Evolutionary conservation across 1,284 basidiomycete genomes (phyloP), one percentile per base, ranked within the genome.

Genomic region (Marasmius fiardii): DNA sequence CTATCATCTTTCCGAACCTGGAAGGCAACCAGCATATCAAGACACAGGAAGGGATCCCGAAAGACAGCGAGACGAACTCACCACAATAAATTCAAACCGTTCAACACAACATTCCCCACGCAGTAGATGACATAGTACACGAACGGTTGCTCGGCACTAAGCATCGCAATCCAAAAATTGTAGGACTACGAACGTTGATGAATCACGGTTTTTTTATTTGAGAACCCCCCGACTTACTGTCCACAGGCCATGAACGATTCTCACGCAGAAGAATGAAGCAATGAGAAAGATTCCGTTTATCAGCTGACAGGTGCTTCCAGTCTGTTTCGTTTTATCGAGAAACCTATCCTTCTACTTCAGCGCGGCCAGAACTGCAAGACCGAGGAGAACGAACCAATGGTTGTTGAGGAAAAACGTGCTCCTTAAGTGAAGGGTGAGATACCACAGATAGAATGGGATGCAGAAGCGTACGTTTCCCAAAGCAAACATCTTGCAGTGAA

Each of bases 321-420:
- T 89, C 54, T 77, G 79, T 33, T 80, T 79, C 21, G 79, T 84
- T 69, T 91, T 91, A 68, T 92, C 88, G 58, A 92, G 67, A 69
- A 41, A 41, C 39, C 39, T 41, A 20, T 31, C 10, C 16, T 39
- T 39, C 14, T 39, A 6, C 37, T 7, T 8, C 6, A 1, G n/a
- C 16, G 16, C 4, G 16, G 16, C 6, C 20, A 86, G 16, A 41
- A 41, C 16, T 7, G 4, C 16, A 16, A 41, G 7, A 20, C 5
- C 14, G 5, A 39, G 18, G 12, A 39, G 37, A 39, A 39, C 37
- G 18, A 39, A 88, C 88, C 88, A 89, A 60, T 91, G 88, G 57
- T 86, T 80, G 64, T 92, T 87, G 57, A 92, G 72, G 69, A 92
- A 90, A 54, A 90, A 78, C 0, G 90, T 92, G 75, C 85, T 88